Percentiles rank a stretch among this genome's conserved stretches.
These are phyloP conservation scores for Myochromella boudieri DNA, from an alignment of 768 basidiomycete genomes.

Conservation along the genomic window DNA sequence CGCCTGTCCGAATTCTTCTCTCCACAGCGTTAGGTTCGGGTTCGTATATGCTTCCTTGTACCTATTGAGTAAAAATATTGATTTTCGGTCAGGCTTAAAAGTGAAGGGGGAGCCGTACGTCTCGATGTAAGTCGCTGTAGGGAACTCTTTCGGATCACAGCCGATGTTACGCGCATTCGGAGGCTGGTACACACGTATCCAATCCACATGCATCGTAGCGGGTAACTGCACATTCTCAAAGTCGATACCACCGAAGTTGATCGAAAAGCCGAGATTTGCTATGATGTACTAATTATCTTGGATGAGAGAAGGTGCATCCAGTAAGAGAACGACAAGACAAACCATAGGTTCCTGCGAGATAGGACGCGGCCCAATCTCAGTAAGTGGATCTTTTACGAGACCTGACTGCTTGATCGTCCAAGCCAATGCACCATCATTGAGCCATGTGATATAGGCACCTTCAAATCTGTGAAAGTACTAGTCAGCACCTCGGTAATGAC, in stretches of 20 bases:
- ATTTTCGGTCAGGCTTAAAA: background rate
- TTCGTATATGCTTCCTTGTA: constrained; percentile 41
- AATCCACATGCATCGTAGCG: constrained; percentile 72
- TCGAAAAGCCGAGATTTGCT: constrained; percentile 68
- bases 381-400: constrained; percentile 47
- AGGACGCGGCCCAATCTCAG: constrained; percentile 56
- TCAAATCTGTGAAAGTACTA: constrained; percentile 34
- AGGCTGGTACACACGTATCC: constrained; percentile 74
- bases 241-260: constrained; percentile 68
- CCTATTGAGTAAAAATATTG: constrained; percentile 16
- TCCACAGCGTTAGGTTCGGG: constrained; percentile 42
- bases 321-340: constrained; percentile 25
- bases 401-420: constrained; percentile 55
- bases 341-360: constrained; percentile 77
- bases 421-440: constrained; percentile 46
- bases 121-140: constrained; percentile 76
- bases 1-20: constrained; percentile 29
- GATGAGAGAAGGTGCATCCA: background rate
- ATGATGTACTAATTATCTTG: constrained; percentile 60
- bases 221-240: constrained; percentile 54
- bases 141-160: constrained; percentile 71
- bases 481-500: constrained; percentile 16
- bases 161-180: constrained; percentile 50
- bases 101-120: constrained; percentile 39
- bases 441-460: constrained; percentile 61